These are phyloP conservation scores for Silybum marianum DNA, from an alignment of 129 eudicot genomes.

Conservation along the genomic window DNA sequence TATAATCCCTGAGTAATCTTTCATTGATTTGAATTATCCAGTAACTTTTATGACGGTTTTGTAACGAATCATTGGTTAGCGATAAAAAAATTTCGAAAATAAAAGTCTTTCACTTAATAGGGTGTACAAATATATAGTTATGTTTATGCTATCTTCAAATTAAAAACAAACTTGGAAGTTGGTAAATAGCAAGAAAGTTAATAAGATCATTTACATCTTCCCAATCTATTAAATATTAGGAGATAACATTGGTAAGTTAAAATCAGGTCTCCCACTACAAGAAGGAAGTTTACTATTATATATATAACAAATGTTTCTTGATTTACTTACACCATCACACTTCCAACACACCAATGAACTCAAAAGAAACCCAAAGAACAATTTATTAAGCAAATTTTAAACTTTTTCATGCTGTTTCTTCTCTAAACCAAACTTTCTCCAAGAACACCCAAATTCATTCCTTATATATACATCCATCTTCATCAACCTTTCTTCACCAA, in stretches of 20 bases:
- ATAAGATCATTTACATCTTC: constrained; percentile 15
- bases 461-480: constrained; percentile 44
- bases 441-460: constrained; percentile 40
- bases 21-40: too few relatives aligned
- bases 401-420: constrained; percentile 62
- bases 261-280: constrained; percentile 30
- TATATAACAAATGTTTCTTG: constrained; percentile 39
- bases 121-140: too few relatives aligned
- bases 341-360: constrained; percentile 42
- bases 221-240: constrained; percentile 6
- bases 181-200: too few relatives aligned
- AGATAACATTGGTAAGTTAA: constrained; percentile 12
- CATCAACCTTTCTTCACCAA: constrained; percentile 19
- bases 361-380: constrained; percentile 35
- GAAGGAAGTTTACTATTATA: background rate
- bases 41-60: too few relatives aligned
- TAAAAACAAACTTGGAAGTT: too few relatives aligned
- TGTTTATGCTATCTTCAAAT: too few relatives aligned
- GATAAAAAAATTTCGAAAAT: too few relatives aligned
- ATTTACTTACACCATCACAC: constrained; percentile 51
- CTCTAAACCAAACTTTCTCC: constrained; percentile 76
- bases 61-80: too few relatives aligned
- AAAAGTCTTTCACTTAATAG: too few relatives aligned
- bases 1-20: too few relatives aligned
- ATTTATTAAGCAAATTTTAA: constrained; percentile 30